Base-by-base conservation (phyloP, 371 early-diverging fungal genomes). In the Mucor lusitanicus region DNA sequence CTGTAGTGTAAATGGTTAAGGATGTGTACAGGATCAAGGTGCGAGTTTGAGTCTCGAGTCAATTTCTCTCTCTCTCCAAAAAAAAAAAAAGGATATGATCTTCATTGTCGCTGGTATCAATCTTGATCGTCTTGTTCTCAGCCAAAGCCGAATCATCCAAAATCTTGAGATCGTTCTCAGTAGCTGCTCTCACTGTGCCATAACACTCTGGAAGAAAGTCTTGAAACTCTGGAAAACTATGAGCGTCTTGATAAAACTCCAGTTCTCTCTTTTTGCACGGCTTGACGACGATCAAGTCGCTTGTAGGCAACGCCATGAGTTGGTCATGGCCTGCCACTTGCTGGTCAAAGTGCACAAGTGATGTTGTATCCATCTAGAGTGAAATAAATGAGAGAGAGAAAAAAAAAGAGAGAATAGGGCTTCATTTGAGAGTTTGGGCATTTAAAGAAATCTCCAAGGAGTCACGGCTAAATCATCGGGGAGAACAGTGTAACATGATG, bases 291-390 rank as follows among this genome's bases (percentile, higher is more conserved):
- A 91, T 80, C 13, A 85, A 78, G 59, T 86, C 84, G 28, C 79
- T 81, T 7, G 77, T 85, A 33, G 71, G 57, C 66, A 59, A 72
- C 65, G 68, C 69, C 59, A 90, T 68, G 0, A 92, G 76, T 6
- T 83, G 77, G 28, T 86, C 87, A 62, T 91, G 92, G 2, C 92
- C 91, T 11, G 88, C 90, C n/a, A 90, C 89, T 76, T 91, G 92
- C 70, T 87, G 79, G 12, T 78, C 77, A 48, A 81, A 84, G 58
- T 68, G 63, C 13, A 76, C 62, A 1, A 77, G 48, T 19, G 64
- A 56, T 40, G 32, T 61, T 17, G 55, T 25, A 12, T 53, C 21
- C 19, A 35, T 50, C 53, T 40, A 17, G 1, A 40, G 0, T 40
- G 17, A 19, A 8, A 9, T 5, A 9, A 46, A 19, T 1, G 11